Conservation (phyloP, 495 filamentous ascomycete genomes). For the Daldinia concentrica region DNA sequence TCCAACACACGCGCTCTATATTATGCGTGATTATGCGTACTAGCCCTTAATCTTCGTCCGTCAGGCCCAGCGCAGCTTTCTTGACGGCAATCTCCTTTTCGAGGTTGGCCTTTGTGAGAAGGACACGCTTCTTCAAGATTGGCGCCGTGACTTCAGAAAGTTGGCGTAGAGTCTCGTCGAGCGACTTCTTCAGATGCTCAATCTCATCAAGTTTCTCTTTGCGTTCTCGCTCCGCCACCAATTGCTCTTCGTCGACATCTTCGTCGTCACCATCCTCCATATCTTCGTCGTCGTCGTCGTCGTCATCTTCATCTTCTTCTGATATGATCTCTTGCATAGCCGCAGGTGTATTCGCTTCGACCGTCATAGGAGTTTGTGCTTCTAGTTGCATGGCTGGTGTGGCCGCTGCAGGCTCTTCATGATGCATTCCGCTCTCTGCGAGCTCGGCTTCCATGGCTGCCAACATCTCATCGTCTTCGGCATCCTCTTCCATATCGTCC, state of each 20-base stretch:
- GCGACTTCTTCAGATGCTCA: constrained; percentile 59
- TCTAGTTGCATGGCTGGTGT: constrained; percentile 51
- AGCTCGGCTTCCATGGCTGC: constrained; percentile 55
- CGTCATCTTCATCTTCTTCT: constrained; percentile 61
- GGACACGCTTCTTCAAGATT: constrained; percentile 62
- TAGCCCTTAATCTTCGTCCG: constrained; percentile 51
- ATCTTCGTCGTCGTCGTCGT: constrained; percentile 53
- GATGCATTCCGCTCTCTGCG: constrained; percentile 46
- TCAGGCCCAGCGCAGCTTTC: constrained; percentile 60
- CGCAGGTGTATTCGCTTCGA: constrained; percentile 46
- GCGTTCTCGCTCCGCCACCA: constrained; percentile 47
- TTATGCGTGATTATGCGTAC: background rate
- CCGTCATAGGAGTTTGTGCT: constrained; percentile 52
- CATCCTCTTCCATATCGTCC: constrained; percentile 35
- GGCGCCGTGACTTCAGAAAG: constrained; percentile 51
- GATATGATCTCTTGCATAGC: constrained; percentile 47
- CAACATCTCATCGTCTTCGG: constrained; percentile 51
- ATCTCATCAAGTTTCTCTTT: constrained; percentile 64
- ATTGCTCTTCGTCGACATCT: constrained; percentile 59
- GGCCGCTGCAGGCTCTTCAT: constrained; percentile 39
- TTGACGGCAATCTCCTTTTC: constrained; percentile 68
- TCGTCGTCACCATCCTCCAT: constrained; percentile 61
- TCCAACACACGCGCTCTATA: background rate
- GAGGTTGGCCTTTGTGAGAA: constrained; percentile 55
- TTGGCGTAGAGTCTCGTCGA: constrained; percentile 51